Evolutionary conservation across 2,329 filamentous ascomycete species (phyloP), one percentile per base, ranked within the genome.

Genomic region (Talaromyces pinophilus): DNA sequence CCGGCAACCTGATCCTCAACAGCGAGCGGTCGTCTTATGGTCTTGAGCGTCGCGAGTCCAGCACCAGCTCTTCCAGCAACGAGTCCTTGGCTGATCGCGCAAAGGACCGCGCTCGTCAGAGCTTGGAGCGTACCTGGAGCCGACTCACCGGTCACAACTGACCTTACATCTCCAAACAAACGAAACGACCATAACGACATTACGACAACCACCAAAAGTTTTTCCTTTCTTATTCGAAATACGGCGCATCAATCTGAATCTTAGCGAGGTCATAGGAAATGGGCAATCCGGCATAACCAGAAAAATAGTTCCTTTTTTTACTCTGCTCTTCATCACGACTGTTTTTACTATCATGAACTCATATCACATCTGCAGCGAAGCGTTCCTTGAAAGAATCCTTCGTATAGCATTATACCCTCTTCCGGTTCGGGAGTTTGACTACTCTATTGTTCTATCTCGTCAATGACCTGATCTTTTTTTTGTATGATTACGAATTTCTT

Each of bases 1-100:
- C 83, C 13, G 87, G 85, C 61, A 89, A 89, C 76, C 76, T 75
- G 69, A 73, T 81, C 61, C 71, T 70, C 70, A 73, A 74, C 69
- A 69, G 66, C 50, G 67, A 68, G 57, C 62, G 44, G 61, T 63
- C 48, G 19, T 42, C 50, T 5, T 69, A 67, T 67, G 72, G 67
- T 59, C 72, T 79, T 55, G 73, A 69, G 54, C 77, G 78, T 71
- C 78, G 78, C 71, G 72, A 76, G 69, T 79, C 77, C 5, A 68
- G 70, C 38, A 74, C 70, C 64, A 80, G 77, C 69, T 75, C 75
- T 6, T 72, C 71, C 63, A 80, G 77, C 67, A 70, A 76, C 19
- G 73, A 74, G 40, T 80, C 78, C 0, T 71, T 75, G 42, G 71
- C 73, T 19, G 75, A 77, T 55, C 74, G 74, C 11, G 75, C 75